These are phyloP conservation scores for Stagonosporopsis cucurbitacearum DNA, from an alignment of 2,329 filamentous ascomycete species.

Conservation along the genomic window DNA sequence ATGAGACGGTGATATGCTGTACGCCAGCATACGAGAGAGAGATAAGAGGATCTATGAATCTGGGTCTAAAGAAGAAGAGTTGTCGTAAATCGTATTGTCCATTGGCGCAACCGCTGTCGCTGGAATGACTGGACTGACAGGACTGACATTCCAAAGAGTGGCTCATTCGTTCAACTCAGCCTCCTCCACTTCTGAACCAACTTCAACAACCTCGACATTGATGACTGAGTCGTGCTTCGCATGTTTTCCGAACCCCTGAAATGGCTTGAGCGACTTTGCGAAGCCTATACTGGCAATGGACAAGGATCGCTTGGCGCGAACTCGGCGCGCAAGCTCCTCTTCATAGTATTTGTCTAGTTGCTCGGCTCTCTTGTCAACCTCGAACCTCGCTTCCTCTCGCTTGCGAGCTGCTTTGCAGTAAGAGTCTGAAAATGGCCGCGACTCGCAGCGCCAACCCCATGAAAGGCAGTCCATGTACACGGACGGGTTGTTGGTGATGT, in stretches of 20 bases:
- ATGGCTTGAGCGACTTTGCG: slow-evolving; percentile 11
- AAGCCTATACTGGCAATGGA: slow-evolving; percentile 7
- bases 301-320: slow-evolving; percentile 9
- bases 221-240: slow-evolving; percentile 20
- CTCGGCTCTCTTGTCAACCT: slow-evolving; percentile 19
- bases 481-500: slow-evolving; percentile 28
- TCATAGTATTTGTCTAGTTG: slow-evolving; percentile 24
- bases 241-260: slow-evolving; percentile 13
- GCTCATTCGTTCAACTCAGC: slow-evolving; percentile 14
- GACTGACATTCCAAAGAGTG: not conserved
- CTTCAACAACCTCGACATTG: slow-evolving; percentile 9
- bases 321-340: slow-evolving; percentile 10
- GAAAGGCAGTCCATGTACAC: slow-evolving; percentile 28
- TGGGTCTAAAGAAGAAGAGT: not conserved
- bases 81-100: slow-evolving; percentile 11
- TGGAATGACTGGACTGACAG: not conserved
- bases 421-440: slow-evolving; percentile 24
- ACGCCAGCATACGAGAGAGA: not conserved
- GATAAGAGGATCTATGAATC: not conserved
- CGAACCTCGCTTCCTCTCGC: slow-evolving; percentile 21
- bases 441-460: slow-evolving; percentile 27
- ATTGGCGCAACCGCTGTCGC: not conserved
- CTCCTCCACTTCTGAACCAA: slow-evolving; percentile 12
- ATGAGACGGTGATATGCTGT: not conserved
- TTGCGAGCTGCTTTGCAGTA: slow-evolving; percentile 23